Base-by-base conservation (phyloP, 768 basidiomycete species). In the Boletus tylopilopsis region DNA sequence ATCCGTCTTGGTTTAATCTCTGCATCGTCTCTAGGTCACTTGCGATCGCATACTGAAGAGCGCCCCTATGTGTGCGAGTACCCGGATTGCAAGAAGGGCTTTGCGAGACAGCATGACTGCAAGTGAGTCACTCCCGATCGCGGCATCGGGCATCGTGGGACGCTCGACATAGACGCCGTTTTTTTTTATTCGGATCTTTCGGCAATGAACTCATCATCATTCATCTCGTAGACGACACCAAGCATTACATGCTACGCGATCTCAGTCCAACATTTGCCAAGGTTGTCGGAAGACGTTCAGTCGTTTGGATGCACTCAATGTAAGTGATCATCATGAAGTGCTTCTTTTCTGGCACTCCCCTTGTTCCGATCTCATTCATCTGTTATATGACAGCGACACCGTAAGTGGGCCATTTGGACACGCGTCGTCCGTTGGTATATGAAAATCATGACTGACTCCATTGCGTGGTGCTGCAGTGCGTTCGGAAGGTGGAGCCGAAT, bases 271-370 rank as follows among this genome's bases (percentile, higher is more conserved):
- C 66, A 76, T 88, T 45, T 97, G 94, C 61, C 84, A 85, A 55
- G 92, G 91, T 3, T 97, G 94, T 71, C 86, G 90, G 64, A 94
- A 95, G 76, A 87, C 91, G 11, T 97, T 97, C 69, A 94, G 93
- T 63, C 76, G 94, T 50, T 72, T 94, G 65, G 94, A 97, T 74
- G 94, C 94, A 18, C 76, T 97, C 54, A 95, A 94, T 71, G 92
- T 94, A 73, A 71, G 90, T 82, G 57, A 55, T 60, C 46, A 66
- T 60, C 62, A 55, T 64, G 53, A 64, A 47, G 44, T 59, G 62
- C 59, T 64, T 60, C 59, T 58, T 45, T 55, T 57, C 43, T 50
- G 58, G 54, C 47, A 43, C 52, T 56, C 42, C 38, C 49, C 36
- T 43, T 47, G 39, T 49, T 62, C 33, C 38, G 59, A 66, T 59